Percentiles rank a stretch among this genome's conserved stretches.
phyloP scores from a whole-genome alignment of 2,329 filamentous ascomycete species.

The Dactylellina drechsleri region DNA sequence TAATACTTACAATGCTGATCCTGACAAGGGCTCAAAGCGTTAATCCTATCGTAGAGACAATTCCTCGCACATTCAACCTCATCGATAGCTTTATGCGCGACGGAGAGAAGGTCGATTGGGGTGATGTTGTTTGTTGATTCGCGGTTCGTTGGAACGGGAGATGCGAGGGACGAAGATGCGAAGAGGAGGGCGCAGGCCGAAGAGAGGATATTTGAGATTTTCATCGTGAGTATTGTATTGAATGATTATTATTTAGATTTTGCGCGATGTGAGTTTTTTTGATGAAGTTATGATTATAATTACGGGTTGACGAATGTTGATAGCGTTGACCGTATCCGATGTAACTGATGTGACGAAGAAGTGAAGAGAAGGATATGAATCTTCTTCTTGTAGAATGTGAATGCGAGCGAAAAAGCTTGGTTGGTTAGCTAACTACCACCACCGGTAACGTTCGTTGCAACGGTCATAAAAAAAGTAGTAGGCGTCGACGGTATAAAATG shows the following conservation, averaged over 20 bases:
- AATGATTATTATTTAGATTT: not conserved
- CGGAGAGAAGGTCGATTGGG: slow-evolving; percentile 23
- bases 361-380: not conserved
- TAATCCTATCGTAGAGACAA: slow-evolving; percentile 23
- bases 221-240: not conserved
- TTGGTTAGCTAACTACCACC: too few species aligned
- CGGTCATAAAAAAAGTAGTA: too few species aligned
- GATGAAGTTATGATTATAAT: not conserved
- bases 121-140: not conserved
- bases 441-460: too few species aligned
- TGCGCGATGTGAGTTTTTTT: not conserved
- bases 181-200: slow-evolving; percentile 19
- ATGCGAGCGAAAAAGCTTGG: not conserved
- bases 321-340: not conserved
- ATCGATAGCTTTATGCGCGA: slow-evolving; percentile 35
- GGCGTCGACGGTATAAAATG: too few species aligned
- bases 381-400: slow-evolving; percentile 2
- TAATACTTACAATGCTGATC: slow-evolving; percentile 24
- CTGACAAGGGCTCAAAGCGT: slow-evolving; percentile 23
- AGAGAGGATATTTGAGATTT: not conserved
- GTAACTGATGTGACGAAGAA: too few species aligned
- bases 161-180: slow-evolving; percentile 4
- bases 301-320: not conserved
- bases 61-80: slow-evolving; percentile 23
- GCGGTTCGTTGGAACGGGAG: slow-evolving; percentile 2